Base-by-base conservation (phyloP, 106 monocot species). In the Apostasia shenzhenica region DNA sequence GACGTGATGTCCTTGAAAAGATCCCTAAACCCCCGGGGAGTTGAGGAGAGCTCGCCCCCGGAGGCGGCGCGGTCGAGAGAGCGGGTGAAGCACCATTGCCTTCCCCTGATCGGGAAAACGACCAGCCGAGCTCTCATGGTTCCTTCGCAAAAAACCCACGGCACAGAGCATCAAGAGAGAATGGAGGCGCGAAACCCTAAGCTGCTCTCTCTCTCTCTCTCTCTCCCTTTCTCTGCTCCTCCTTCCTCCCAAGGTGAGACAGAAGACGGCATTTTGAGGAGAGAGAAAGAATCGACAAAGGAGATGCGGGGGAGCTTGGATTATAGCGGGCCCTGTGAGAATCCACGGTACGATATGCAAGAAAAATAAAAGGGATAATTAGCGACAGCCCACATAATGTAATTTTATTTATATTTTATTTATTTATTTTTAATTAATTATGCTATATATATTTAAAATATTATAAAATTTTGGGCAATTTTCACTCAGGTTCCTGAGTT, bases 61-160 rank as follows among this genome's bases (percentile, higher is more conserved):
- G 77, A 45, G 65, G 61, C 57, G 43, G 84, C 43, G 46, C 2
- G 48, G 46, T 85, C 79, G 55, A 76, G n/a, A 8, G 82, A 73
- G 48, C 69, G 79, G 54, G 59, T 72, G 71, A 95, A 95, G 70
- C 91, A 91, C 95, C 95, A 91, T 12, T 74, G 76, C 63, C 92
- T 61, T 7, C 85, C 86, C 54, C 79, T 85, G 81, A 99, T 80
- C 54, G 97, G 97, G 82, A 95, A 95, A 3, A 93, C 85, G 68
- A 99, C 92, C 6, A 99, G 61, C 14, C 83, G 84, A 70, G 83
- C 87, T 67, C 72, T 87, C 92, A 87, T 89, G 60, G 26, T 49
- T 65, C 11, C 46, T 26, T 26, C 48, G 26, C 6, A 12, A 65
- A 65, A 65, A 47, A 2, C 65, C 48, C 8, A 8, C 37, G 26